Evolutionary conservation across 805 yeast species (phyloP), one percentile per base, ranked within the genome.

Genomic region (Cyberlindnera saturnus): DNA sequence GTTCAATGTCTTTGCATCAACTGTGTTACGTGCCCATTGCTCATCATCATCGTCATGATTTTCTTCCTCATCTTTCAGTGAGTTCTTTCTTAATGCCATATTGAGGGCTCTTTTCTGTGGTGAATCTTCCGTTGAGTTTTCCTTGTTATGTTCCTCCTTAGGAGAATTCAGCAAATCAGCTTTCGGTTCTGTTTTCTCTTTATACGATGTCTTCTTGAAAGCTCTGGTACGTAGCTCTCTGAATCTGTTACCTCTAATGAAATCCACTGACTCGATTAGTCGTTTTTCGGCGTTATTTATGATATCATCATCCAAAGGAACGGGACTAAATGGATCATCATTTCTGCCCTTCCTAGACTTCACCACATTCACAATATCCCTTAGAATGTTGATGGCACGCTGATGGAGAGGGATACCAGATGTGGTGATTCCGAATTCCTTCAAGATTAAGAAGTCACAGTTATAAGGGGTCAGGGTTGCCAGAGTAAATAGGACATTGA

Each of bases 401-500:
- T 57, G 48, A 34, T 60, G 49, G 9, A 71, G 33, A 0, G 65
- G 56, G 5, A 56, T 51, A 33, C 62, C 57, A 0, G 64, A 55
- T 15, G 26, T 45, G 31, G 41, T 48, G 49, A 33, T 56, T 48
- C 26, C 60, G 48, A 53, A 38, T 8, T 64, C 66, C 30, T 50
- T 58, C 4, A 3, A 14, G 15, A 62, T 46, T 4, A 55, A 17
- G 5, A 57, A 45, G 15, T 52, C 55, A 32, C 50, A 53, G 32
- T 51, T 50, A 35, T 52, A 54, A 1, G 54, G 53, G 0, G 69
- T 61, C 1, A 66, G 46, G 0, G 73, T 64, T 0, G 62, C 62
- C 20, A 70, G 44, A 1, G 75, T 66, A 36, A 71, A 55, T 9
- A 71, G 39, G 1, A 64, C 57, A 23, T 62, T 50, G 9, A 69